Base-by-base conservation (phyloP, 2,329 filamentous ascomycete genomes). In the Colletotrichum sp. region DNA sequence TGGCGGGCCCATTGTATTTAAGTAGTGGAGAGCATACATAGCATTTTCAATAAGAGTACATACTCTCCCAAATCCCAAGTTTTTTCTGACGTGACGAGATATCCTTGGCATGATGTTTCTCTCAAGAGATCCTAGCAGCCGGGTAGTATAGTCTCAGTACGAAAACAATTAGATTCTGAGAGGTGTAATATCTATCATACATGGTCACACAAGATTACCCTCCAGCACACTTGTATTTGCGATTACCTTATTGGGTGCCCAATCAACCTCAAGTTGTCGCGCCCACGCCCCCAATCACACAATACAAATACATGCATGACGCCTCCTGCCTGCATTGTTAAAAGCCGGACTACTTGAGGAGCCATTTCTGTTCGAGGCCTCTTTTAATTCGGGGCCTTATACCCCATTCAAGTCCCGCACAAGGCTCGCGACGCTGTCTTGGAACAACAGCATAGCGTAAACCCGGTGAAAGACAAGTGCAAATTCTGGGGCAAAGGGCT, bases 391-490 rank as follows among this genome's bases (percentile, higher is more conserved):
- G 3, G 43, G 2, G 43, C 43, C 43, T 48, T 3, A 48, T 13
- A 48, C n/a, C n/a, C 9, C 43, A 0, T 21, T 48, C 43, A 48
- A 13, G 43, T 48, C n/a, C 18, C 6, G 43, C 43, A 21, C 10
- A 48, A 48, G 43, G 43, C 43, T 48, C 43, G 79, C 64, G 28
- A 82, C 66, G 2, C 77, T 80, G 2, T 83, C 80, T 12, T 79
- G 76, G 18, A 83, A 83, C 1, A 83, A 32, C 2, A 80, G 39
- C 39, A 79, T 76, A 3, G 80, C 78, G 59, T 83, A 83, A 1
- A 67, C 21, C 18, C 78, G 70, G 55, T 83, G 82, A 18, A 83
- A 81, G 3, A 18, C 18, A 32, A 77, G 76, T 72, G 81, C 24
- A 3, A 78, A 74, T 4, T 21, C n/a, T 0, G 79, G 75, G 0